Base-by-base conservation (phyloP, 495 filamentous ascomycete genomes). In the Staphylotrichum longicolle region DNA sequence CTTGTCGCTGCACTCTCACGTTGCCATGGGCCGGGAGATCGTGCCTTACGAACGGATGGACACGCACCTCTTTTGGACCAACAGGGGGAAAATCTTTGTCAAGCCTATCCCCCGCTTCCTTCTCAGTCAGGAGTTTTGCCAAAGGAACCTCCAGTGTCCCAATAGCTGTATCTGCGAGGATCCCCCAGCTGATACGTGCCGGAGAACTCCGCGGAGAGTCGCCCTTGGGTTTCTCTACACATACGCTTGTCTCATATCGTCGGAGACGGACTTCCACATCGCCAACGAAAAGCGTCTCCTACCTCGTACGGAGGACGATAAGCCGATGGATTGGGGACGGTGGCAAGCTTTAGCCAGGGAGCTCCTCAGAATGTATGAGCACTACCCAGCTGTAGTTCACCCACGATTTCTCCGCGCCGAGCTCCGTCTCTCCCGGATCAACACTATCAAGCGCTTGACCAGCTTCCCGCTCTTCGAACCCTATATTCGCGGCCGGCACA, bases 201-300 rank as follows among this genome's bases (percentile, higher is more conserved):
- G 30, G 37, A 12, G n/a, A 9, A 33, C 10, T 15, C 40, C 46
- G 40, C 53, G 57, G 41, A 61, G 32, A 52, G 58, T 60, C 45
- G 75, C 74, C 11, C 66, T 72, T 2, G 77, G 77, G 9, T 72
- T 79, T 32, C 63, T 79, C 2, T 68, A 57, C 45, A 72, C 73
- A 2, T 79, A 79, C 67, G 64, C 69, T 37, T 64, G 66, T 4
- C 66, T 80, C 15, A 66, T 80, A 30, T 66, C 58, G 3, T 69
- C 66, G 44, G 68, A 77, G 51, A 72, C 60, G 59, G 77, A 80
- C 54, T 72, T 77, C n/a, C 3, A n/a, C 0, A 66, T 79, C 35
- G 78, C 77, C 12, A 60, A 70, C 30, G 63, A 68, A 11, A 57
- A 66, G 33, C 60, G 66, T 15, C 58, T 80, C 1, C 35, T 79